Conservation (phyloP, 768 basidiomycete genomes). For the Calocera cornea region DNA sequence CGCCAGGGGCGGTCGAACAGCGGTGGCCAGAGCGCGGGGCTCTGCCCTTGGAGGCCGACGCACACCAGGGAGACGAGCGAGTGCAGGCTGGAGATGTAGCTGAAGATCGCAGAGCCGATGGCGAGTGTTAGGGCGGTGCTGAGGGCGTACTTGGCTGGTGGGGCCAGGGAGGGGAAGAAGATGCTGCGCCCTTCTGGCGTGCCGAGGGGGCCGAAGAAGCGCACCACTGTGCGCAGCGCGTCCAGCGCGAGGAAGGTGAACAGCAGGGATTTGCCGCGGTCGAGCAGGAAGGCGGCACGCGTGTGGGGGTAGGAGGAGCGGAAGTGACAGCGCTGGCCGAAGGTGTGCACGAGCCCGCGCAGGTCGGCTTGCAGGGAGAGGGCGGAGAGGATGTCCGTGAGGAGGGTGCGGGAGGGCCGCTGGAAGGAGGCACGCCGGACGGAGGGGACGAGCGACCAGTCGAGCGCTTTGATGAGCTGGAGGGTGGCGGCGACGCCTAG, state of each 20-base stretch:
- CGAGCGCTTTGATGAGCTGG: background rate
- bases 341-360: background rate
- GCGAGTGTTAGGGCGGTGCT: background rate
- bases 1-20: constrained; percentile 55
- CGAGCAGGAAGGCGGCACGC: constrained; percentile 40
- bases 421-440: background rate
- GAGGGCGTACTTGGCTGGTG: constrained; percentile 5
- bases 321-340: background rate
- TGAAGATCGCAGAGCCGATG: background rate
- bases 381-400: background rate
- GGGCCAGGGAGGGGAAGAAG: constrained; percentile 42
- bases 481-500: background rate
- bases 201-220: constrained; percentile 55
- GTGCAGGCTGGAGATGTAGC: background rate
- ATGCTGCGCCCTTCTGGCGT: constrained; percentile 52
- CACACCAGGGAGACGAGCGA: constrained; percentile 42
- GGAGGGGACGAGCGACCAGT: background rate
- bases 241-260: constrained; percentile 47
- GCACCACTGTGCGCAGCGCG: constrained; percentile 45
- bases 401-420: background rate
- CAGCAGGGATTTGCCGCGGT: constrained; percentile 39
- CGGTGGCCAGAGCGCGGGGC: constrained; percentile 50
- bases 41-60: constrained; percentile 37
- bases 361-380: background rate
- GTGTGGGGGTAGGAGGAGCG: constrained; percentile 26